A percentile compares a stretch with the other conserved stretches of the same genome.
phyloP scores from a whole-genome alignment of 1,139 yeast species.

The Scheffersomyces segobiensis region DNA sequence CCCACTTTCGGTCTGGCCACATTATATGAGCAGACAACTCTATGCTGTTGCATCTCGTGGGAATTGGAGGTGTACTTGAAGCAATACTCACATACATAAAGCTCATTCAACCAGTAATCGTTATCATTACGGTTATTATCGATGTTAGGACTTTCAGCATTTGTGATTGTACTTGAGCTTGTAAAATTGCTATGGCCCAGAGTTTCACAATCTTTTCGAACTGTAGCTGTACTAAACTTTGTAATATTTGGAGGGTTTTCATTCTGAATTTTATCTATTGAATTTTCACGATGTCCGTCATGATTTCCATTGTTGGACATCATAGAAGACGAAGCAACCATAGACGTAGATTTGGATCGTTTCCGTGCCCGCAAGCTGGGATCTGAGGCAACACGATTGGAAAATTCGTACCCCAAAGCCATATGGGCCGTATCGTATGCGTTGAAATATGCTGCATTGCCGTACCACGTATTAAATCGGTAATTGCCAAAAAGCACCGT shows the following conservation, averaged over 20 bases:
- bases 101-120: constrained; percentile 54
- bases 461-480: constrained; percentile 81
- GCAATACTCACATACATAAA: constrained; percentile 78
- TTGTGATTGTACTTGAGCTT: background rate
- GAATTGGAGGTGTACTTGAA: constrained; percentile 68
- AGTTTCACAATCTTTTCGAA: constrained; percentile 11
- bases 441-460: constrained; percentile 72
- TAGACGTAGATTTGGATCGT: background rate
- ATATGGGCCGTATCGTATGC: constrained; percentile 27
- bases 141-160: background rate
- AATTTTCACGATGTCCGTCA: background rate
- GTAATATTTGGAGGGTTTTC: background rate
- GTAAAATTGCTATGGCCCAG: constrained; percentile 1
- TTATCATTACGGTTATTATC: constrained; percentile 1
- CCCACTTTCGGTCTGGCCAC: constrained; percentile 54
- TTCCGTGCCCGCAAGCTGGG: constrained; percentile 7
- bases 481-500: constrained; percentile 64
- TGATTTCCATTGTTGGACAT: background rate
- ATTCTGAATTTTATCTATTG: background rate
- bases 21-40: constrained; percentile 41
- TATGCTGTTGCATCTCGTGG: constrained; percentile 42
- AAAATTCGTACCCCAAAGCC: constrained; percentile 32
- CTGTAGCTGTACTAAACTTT: constrained; percentile 21
- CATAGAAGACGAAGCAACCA: background rate
- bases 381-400: constrained; percentile 12